Base-by-base conservation (phyloP, 441 rosid genomes). In the Bocquillonia castaneifolia region DNA sequence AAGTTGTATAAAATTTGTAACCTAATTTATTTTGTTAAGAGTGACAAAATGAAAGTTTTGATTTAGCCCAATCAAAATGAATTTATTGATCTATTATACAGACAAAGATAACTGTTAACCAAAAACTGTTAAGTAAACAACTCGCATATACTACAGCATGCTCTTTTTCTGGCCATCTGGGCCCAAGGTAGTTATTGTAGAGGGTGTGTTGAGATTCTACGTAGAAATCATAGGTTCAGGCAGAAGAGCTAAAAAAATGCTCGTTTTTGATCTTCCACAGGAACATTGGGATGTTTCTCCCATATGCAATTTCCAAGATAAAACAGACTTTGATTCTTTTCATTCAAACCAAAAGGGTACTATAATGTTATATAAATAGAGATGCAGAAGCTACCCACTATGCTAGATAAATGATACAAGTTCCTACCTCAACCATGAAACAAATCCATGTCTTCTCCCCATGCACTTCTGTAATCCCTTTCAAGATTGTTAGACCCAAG, bases 361-460 rank as follows among this genome's bases (percentile, higher is more conserved):
- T 5, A 63, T 20, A 29, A n/a, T n/a, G n/a, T n/a, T n/a, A n/a
- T n/a, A n/a, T n/a, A n/a, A n/a, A n/a, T n/a, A n/a, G n/a, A n/a
- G n/a, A n/a, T n/a, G n/a, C n/a, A n/a, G n/a, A n/a, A n/a, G n/a
- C n/a, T n/a, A n/a, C n/a, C n/a, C n/a, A n/a, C n/a, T n/a, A n/a
- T n/a, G n/a, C n/a, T n/a, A n/a, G n/a, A n/a, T n/a, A n/a, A n/a
- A n/a, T n/a, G n/a, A n/a, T n/a, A n/a, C n/a, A n/a, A n/a, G 66
- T 59, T 22, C 64, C 14, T 88, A 93, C 99, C 99, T 93, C 99
- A 75, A 91, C 94, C 78, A 89, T 84, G 74, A 93, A 93, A 73
- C 82, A 82, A 70, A 88, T 82, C 97, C 95, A 88, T 63, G 88
- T 88, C 85, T 89, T 91, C 68, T 87, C 96, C 6, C 90, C 85